These are phyloP conservation scores for Verticillium isaacii DNA, from an alignment of 2,329 filamentous ascomycete genomes.

Conservation along the genomic window DNA sequence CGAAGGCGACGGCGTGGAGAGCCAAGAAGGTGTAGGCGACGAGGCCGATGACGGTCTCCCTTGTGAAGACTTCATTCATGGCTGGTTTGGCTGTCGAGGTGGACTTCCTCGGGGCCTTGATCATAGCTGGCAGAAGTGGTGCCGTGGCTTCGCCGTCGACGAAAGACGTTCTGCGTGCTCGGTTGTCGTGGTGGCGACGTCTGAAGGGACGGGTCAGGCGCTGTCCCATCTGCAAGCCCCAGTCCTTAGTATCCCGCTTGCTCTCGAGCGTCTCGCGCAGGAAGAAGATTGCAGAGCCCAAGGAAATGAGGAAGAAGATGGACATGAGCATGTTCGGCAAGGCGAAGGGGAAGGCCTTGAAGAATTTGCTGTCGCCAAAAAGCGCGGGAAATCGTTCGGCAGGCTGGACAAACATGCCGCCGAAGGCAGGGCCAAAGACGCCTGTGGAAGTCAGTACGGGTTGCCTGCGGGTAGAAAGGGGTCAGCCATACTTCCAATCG, in stretches of 20 bases:
- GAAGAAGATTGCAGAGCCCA: constrained; percentile 71
- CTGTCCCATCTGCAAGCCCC: constrained; percentile 69
- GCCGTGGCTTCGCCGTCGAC: constrained; percentile 53
- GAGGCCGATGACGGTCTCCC: constrained; percentile 71
- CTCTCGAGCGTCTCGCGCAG: constrained; percentile 79
- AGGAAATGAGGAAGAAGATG: constrained; percentile 71
- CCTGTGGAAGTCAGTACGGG: constrained; percentile 30
- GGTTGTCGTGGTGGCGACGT: constrained; percentile 6
- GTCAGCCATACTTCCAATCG: constrained; percentile 49
- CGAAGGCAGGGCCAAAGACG: constrained; percentile 83
- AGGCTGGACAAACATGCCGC: constrained; percentile 80
- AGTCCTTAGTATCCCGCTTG: constrained; percentile 64
- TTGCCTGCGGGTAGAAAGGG: background rate
- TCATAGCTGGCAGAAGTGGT: constrained; percentile 40
- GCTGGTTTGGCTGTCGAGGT: constrained; percentile 20
- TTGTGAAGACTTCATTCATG: constrained; percentile 64
- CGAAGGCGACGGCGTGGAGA: constrained; percentile 77
- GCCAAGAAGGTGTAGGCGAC: constrained; percentile 75
- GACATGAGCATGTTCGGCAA: constrained; percentile 79
- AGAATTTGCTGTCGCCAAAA: constrained; percentile 63
- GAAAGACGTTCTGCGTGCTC: constrained; percentile 38
- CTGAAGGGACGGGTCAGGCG: constrained; percentile 47
- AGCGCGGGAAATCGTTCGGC: constrained; percentile 66
- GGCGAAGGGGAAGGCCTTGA: constrained; percentile 74
- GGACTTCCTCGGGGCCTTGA: constrained; percentile 3